A percentile compares a stretch with the other conserved stretches of the same genome.
These are phyloP conservation scores for Telopea speciosissima DNA, from an alignment of 177 flowering plant species.

Conservation along the genomic window DNA sequence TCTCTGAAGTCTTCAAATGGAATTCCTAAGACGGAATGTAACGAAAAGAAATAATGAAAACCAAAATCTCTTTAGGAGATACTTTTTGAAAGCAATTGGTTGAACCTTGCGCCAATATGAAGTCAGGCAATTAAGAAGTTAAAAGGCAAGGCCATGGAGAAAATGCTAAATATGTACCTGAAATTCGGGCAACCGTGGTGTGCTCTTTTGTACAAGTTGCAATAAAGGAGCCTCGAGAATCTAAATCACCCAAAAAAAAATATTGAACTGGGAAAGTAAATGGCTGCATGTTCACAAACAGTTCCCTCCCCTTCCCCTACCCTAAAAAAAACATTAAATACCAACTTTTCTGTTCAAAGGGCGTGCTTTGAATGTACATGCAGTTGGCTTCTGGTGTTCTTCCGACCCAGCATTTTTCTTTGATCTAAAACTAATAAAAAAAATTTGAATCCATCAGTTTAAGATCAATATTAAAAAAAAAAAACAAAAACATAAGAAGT, in stretches of 20 bases:
- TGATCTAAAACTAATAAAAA: constrained; percentile 37
- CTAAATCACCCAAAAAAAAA: constrained; percentile 26
- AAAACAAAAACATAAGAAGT: background rate
- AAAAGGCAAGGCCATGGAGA: constrained; percentile 1
- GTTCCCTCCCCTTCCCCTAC: too few species aligned
- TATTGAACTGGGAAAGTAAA: background rate
- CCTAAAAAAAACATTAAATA: constrained; percentile 8
- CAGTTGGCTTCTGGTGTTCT: constrained; percentile 10
- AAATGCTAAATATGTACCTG: constrained; percentile 41
- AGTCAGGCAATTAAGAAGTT: background rate
- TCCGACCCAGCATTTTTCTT: constrained; percentile 20
- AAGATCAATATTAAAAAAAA: background rate
- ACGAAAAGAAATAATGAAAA: background rate
- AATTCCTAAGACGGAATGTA: constrained; percentile 51
- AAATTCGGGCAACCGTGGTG: constrained; percentile 66
- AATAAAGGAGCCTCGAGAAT: constrained; percentile 75
- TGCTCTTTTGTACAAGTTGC: constrained; percentile 55
- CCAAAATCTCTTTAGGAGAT: background rate
- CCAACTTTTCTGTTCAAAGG: constrained; percentile 45
- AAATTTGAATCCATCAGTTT: background rate
- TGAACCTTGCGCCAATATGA: background rate
- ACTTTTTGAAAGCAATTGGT: background rate
- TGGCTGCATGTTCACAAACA: background rate
- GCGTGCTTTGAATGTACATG: constrained; percentile 26
- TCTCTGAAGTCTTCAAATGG: constrained; percentile 68